Conservation (phyloP, 2,329 filamentous ascomycete genomes). For the Xylariales sp. region DNA sequence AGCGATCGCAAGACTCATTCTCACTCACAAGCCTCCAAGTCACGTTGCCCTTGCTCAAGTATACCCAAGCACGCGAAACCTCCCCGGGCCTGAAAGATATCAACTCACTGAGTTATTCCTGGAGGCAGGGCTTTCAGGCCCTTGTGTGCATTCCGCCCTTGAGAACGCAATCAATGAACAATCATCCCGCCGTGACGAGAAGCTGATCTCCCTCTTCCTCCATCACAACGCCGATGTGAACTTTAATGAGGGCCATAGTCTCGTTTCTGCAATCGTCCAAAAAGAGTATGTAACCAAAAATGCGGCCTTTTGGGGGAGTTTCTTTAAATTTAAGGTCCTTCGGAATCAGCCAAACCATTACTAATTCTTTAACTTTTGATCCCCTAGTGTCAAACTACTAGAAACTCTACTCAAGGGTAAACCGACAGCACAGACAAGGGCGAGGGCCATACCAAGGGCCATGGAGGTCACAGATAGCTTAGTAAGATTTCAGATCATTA, state of each 20-base stretch:
- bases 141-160: constrained; percentile 61
- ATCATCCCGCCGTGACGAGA: constrained; percentile 60
- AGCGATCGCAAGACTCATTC: constrained; percentile 58
- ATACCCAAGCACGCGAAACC: constrained; percentile 60
- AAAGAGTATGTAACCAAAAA: constrained; percentile 52
- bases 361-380: constrained; percentile 8
- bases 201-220: constrained; percentile 64
- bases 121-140: constrained; percentile 59
- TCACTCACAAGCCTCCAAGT: constrained; percentile 59
- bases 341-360: background rate
- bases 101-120: constrained; percentile 64
- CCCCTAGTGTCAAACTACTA: constrained; percentile 53
- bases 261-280: constrained; percentile 61
- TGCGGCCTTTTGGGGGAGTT: too few relatives aligned
- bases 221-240: constrained; percentile 65
- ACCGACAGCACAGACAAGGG: constrained; percentile 60
- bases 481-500: constrained; percentile 60
- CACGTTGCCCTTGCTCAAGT: constrained; percentile 60
- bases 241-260: constrained; percentile 62
- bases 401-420: constrained; percentile 58
- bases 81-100: constrained; percentile 58
- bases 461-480: constrained; percentile 59
- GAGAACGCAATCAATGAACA: constrained; percentile 65
- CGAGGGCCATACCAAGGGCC: constrained; percentile 60
- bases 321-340: background rate